Evolutionary conservation across 208 protist genomes (phyloP), one percentile per base, ranked within the genome.

Genomic region (Leishmania mexicana): DNA sequence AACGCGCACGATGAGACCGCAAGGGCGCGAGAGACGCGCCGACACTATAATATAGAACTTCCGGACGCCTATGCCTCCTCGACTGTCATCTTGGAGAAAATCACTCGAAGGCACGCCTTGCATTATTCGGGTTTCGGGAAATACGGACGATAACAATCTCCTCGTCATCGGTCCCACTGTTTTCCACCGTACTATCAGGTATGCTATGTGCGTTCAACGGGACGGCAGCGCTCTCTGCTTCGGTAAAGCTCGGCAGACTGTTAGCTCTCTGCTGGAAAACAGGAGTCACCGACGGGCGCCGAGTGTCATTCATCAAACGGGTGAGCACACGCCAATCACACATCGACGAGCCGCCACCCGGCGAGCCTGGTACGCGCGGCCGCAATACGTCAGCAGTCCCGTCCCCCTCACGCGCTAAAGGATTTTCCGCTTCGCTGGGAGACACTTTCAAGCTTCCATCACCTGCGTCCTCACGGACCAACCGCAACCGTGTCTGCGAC

Each of bases 401-500:
- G 15, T n/a, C 65, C 11, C 65, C 28, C 35, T 35, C 65, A 35
- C 65, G 5, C 5, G 35, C 35, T 1, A 70, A n/a, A 4, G 65
- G 65, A n/a, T 70, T 70, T 35, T 3, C 4, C 35, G 3, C 35
- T 6, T n/a, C n/a, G 0, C 65, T 6, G 51, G 51, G 6, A 19
- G 51, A 1, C 51, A 19, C 6, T 62, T 62, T n/a, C 4, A 13
- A 31, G 84, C 51, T 24, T 89, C 71, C 28, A 88, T 80, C 19
- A 83, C 79, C 19, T 53, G 53, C 54, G 88, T 80, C 53, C 73
- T 49, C 53, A 78, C 49, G 49, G 85, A 90, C 19, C 64, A 68
- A 38, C 35, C 72, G 83, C 79, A 87, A 28, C 10, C 53, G 31
- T 35, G 65, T 17, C 65, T 71, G 65, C 65, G 35, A 47, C 65